These are phyloP conservation scores for Fusarium goolgardi DNA, from an alignment of 2,329 filamentous ascomycete genomes.

Conservation along the genomic window DNA sequence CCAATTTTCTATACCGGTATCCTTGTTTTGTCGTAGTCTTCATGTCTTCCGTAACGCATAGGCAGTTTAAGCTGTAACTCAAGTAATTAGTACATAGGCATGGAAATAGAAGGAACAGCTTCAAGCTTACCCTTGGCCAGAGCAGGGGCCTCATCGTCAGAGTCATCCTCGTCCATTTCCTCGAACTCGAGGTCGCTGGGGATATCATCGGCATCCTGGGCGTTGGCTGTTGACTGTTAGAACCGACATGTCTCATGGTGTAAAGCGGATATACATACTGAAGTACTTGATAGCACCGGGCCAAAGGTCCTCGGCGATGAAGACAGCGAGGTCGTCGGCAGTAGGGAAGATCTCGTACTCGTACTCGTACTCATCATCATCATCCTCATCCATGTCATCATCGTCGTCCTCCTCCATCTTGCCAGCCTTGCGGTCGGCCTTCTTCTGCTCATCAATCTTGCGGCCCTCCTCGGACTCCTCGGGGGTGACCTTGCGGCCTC, in stretches of 20 bases:
- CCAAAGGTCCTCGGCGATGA: constrained; percentile 89
- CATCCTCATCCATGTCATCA: constrained; percentile 62
- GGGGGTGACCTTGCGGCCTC: constrained; percentile 74
- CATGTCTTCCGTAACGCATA: constrained; percentile 25
- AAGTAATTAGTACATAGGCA: constrained; percentile 33
- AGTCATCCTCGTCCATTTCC: constrained; percentile 62
- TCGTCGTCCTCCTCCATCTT: constrained; percentile 59
- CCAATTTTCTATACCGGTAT: constrained; percentile 22
- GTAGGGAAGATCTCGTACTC: constrained; percentile 88
- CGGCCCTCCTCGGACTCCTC: constrained; percentile 75
- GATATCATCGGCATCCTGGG: constrained; percentile 74
- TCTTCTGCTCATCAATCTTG: constrained; percentile 70
- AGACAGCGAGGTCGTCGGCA: constrained; percentile 83
- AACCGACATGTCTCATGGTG: neutral
- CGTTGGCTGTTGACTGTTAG: constrained; percentile 57
- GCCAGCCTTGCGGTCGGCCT: constrained; percentile 61
- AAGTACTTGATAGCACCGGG: constrained; percentile 91
- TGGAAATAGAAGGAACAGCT: neutral
- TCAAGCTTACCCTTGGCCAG: constrained; percentile 59
- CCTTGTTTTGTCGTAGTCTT: constrained; percentile 19
- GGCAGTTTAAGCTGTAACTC: constrained; percentile 36
- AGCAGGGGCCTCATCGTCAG: constrained; percentile 53
- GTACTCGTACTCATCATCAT: constrained; percentile 69
- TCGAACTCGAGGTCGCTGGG: constrained; percentile 75
- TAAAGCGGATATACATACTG: constrained; percentile 68